Evolutionary conservation across 805 yeast species (phyloP).

Genomic region (Cyberlindnera mrakii): DNA sequence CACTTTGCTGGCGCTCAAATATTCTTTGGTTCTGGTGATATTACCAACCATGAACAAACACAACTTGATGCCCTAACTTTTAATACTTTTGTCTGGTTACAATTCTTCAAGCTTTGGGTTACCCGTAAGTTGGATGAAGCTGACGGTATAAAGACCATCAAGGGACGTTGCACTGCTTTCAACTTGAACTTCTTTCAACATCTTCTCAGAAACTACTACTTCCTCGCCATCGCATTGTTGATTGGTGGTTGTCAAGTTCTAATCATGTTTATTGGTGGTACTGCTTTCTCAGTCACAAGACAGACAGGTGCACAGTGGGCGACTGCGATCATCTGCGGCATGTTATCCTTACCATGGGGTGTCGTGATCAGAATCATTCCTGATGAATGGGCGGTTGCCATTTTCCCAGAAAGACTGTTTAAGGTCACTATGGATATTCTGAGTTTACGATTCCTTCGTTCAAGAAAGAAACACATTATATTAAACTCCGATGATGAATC

Average conservation of each 20-base stretch:
- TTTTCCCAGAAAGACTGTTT: conserved; percentile 54
- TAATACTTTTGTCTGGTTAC: conserved; percentile 97
- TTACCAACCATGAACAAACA: conserved; percentile 40
- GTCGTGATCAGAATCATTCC: conserved; percentile 72
- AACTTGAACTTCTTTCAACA: conserved; percentile 82
- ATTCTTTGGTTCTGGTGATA: conserved; percentile 36
- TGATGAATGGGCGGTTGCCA: conserved; percentile 59
- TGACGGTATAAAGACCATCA: conserved; percentile 53
- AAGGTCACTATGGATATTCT: conserved; percentile 11
- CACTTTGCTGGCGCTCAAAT: conserved; percentile 72
- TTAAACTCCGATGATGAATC: conserved; percentile 9
- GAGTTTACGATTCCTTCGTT: conserved; percentile 15
- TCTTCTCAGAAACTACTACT: conserved; percentile 76
- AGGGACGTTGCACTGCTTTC: conserved; percentile 51
- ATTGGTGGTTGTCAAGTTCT: conserved; percentile 82
- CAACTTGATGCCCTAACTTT: conserved; percentile 82
- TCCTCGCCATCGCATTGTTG: conserved; percentile 60
- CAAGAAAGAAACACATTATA: conserved; percentile 5
- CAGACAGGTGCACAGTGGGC: conserved; percentile 90
- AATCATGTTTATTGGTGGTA: conserved; percentile 96
- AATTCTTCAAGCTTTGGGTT: conserved; percentile 87
- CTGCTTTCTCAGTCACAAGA: conserved; percentile 78
- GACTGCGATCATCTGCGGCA: conserved; percentile 76
- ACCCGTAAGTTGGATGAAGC: conserved; percentile 89
- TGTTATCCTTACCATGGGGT: conserved; percentile 78